These are phyloP conservation scores for Naganishia albida DNA, from an alignment of 1,284 basidiomycete genomes.

Conservation along the genomic window DNA sequence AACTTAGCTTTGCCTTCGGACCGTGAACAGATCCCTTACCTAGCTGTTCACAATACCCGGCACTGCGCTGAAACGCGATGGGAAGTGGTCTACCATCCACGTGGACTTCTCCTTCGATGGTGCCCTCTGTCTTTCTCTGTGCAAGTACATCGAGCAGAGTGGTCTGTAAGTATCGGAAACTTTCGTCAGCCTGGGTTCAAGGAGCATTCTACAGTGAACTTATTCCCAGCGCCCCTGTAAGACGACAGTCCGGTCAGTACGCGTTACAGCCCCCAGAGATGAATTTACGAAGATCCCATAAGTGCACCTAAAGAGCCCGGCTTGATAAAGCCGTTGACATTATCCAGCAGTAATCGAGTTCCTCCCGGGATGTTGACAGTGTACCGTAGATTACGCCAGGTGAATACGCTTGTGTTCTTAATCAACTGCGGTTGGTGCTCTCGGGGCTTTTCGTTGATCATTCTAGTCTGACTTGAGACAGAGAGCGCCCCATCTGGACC, in stretches of 20 bases:
- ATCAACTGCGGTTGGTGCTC: slow-evolving; percentile 1
- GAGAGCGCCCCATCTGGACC: background rate
- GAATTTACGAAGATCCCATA: slow-evolving; percentile 52
- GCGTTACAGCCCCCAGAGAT: background rate
- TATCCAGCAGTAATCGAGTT: slow-evolving; percentile 54
- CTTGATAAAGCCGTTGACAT: slow-evolving; percentile 59
- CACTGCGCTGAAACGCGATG: slow-evolving; percentile 57
- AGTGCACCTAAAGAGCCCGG: slow-evolving; percentile 57
- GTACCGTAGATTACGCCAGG: slow-evolving; percentile 56
- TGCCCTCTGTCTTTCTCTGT: slow-evolving; percentile 49
- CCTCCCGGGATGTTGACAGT: slow-evolving; percentile 53
- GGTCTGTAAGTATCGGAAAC: slow-evolving; percentile 46
- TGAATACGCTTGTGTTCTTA: slow-evolving; percentile 43
- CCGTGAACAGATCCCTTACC: slow-evolving; percentile 34
- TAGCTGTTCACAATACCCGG: slow-evolving; percentile 54
- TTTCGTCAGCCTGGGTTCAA: background rate
- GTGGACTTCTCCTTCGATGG: slow-evolving; percentile 52
- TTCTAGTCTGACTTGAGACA: slow-evolving; percentile 7
- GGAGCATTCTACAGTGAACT: too few species aligned
- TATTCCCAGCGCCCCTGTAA: too few species aligned
- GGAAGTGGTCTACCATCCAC: slow-evolving; percentile 56
- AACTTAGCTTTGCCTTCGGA: background rate
- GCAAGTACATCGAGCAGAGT: slow-evolving; percentile 56
- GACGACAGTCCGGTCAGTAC: slow-evolving; percentile 3
- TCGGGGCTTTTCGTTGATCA: slow-evolving; percentile 7